Base-by-base conservation (phyloP, 208 protist species). In the Acanthamoeba lenticulata region DNA sequence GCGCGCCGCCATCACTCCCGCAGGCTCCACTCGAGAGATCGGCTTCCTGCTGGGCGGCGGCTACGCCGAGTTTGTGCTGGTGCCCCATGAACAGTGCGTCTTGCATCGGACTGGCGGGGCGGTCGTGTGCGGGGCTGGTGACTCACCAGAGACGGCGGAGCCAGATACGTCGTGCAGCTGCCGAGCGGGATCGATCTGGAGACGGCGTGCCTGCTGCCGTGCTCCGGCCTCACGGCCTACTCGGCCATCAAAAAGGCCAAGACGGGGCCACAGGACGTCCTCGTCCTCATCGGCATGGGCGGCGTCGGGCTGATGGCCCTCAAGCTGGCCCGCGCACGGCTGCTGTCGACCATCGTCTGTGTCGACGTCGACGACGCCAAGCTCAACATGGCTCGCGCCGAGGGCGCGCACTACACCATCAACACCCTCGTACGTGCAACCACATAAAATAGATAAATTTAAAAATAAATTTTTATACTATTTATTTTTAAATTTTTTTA, bases 231-330 rank as follows among this genome's bases (percentile, higher is more conserved):
- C 6, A 91, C 85, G 7, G 85, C 85, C 34, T 91, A 74, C 38
- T 91, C 85, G 11, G 85, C 85, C 36, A 49, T 91, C 38, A 91
- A 91, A 36, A 65, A 72, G 38, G 38, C 85, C 47, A 91, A 91
- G 47, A 72, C 57, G 2, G 38, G 85, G 36, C 36, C 85, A 47
- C 67, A 72, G 15, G 85, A 91, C 45, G 67, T 91, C 36, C 34
- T 91, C n/a, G 38, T 91, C 0, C 45, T 91, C 57, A 91, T 91
- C 21, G 85, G 85, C 1, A 91, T 72, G 85, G 85, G 85, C 38
- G 85, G 85, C 6, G 85, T 91, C 21, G 85, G 85, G n/a, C 36
- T 91, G 55, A 91, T 91, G 85, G 85, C 85, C 29, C 85, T 91
- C 85, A 91, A 91, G 55, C 42, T 91, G 36, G 85, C 85, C 15